Percentiles rank a stretch among this genome's conserved stretches.
These are phyloP conservation scores for Bruguiera hainesii DNA, from an alignment of 441 rosid genomes.

Conservation along the genomic window DNA sequence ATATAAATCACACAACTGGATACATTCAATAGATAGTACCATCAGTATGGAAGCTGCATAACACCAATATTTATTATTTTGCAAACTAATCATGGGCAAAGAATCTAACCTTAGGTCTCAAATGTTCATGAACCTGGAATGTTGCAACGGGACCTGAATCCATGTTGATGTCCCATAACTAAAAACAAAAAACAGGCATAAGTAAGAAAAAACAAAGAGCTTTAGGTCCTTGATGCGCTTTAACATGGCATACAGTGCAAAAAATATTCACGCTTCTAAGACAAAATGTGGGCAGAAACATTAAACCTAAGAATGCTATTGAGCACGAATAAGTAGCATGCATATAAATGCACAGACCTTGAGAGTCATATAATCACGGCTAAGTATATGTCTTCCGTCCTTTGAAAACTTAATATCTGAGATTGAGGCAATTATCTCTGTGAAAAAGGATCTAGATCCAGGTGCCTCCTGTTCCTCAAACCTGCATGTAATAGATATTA, in stretches of 20 bases:
- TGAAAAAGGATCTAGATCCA: slow-evolving; percentile 89
- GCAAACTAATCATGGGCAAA: slow-evolving; percentile 1
- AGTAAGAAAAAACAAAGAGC: slow-evolving; percentile 9
- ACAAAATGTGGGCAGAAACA: background rate
- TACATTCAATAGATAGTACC: slow-evolving; percentile 11
- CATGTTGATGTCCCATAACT: slow-evolving; percentile 99
- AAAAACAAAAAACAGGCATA: slow-evolving; percentile 23
- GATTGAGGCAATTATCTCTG: slow-evolving; percentile 98
- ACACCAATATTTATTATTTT: background rate
- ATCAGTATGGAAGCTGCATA: slow-evolving; percentile 2
- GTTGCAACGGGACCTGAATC: slow-evolving; percentile 93
- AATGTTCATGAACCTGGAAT: slow-evolving; percentile 88
- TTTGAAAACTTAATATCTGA: slow-evolving; percentile 93
- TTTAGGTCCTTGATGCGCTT: background rate
- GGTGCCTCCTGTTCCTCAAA: slow-evolving; percentile 97
- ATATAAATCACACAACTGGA: slow-evolving; percentile 87
- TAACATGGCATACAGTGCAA: background rate
- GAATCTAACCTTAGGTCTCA: slow-evolving; percentile 77
- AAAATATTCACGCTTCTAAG: background rate
- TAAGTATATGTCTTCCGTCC: slow-evolving; percentile 90
- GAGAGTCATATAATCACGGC: slow-evolving; percentile 99
- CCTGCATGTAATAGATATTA: slow-evolving; percentile 39
- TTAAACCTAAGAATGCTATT: background rate
- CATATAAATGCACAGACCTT: slow-evolving; percentile 52
- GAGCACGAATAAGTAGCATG: background rate